Evolutionary conservation across 2,329 filamentous ascomycete species (phyloP).

Genomic region (Verticillium zaregamsianum): DNA sequence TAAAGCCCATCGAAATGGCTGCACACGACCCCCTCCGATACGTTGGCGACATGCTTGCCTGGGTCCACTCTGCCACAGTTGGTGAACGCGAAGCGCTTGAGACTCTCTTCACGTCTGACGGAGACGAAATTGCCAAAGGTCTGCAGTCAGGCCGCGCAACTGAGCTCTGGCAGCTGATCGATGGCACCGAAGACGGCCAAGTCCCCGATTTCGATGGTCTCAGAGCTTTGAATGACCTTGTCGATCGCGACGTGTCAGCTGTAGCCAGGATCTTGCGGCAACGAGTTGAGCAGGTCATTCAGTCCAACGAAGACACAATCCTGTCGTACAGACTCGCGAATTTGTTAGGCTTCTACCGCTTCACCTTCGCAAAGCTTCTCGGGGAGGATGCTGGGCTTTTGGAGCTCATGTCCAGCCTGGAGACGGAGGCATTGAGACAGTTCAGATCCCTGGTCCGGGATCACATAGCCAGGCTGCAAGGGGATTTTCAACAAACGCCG

Average conservation of each 20-base stretch:
- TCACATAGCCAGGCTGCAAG: constrained; percentile 69
- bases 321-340: constrained; percentile 88
- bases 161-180: constrained; percentile 73
- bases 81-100: constrained; percentile 92
- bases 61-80: constrained; percentile 90
- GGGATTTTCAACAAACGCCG: constrained; percentile 65
- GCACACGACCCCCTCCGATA: constrained; percentile 91
- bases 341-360: constrained; percentile 81
- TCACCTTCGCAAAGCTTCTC: constrained; percentile 78
- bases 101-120: constrained; percentile 84
- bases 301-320: constrained; percentile 86
- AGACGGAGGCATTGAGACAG: constrained; percentile 73
- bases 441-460: constrained; percentile 81
- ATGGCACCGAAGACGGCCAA: constrained; percentile 51
- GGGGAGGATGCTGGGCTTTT: constrained; percentile 65
- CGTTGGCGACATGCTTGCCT: constrained; percentile 95
- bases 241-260: constrained; percentile 79
- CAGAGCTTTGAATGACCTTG: constrained; percentile 77
- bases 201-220: constrained; percentile 68
- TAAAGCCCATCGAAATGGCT: constrained; percentile 90
- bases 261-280: constrained; percentile 83
- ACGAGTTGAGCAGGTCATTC: constrained; percentile 85
- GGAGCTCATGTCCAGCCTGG: constrained; percentile 62
- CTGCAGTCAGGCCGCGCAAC: constrained; percentile 76
- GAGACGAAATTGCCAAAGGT: constrained; percentile 79